phyloP scores from a whole-genome alignment of 768 basidiomycete genomes.

The Serendipita sp. region DNA sequence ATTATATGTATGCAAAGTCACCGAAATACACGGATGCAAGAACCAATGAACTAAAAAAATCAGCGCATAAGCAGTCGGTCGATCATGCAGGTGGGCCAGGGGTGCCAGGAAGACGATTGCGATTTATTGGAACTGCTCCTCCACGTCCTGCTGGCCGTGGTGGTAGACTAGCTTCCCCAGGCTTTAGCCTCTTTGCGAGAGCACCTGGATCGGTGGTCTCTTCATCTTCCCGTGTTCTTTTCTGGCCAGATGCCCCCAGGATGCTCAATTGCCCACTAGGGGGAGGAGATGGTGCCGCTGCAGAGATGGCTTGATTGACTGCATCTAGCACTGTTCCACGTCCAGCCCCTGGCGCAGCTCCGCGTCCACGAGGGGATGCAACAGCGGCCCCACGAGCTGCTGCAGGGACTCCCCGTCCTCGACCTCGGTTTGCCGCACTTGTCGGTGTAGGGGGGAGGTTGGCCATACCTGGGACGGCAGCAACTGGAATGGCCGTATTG shows the following conservation, averaged over 20 bases:
- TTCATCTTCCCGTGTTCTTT: background rate
- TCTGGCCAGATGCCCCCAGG: background rate
- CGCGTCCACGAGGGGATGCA: background rate
- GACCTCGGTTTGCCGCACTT: background rate
- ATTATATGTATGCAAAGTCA: background rate
- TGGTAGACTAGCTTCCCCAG: background rate
- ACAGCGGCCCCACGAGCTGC: background rate
- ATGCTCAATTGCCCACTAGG: background rate
- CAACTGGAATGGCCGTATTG: background rate
- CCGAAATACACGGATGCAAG: background rate
- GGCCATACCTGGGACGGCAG: background rate
- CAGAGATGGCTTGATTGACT: slow-evolving; percentile 3
- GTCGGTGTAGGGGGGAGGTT: background rate
- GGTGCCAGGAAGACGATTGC: background rate
- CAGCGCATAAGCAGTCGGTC: no score
- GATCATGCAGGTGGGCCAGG: background rate
- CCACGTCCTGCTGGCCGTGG: background rate
- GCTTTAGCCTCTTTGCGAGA: background rate
- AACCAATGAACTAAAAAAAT: background rate
- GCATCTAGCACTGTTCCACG: background rate
- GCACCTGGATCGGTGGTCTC: background rate
- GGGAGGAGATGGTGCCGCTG: background rate
- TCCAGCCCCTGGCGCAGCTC: background rate
- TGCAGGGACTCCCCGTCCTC: background rate
- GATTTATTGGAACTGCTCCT: background rate